Base-by-base conservation (phyloP, 257 asterid genomes). In the Fraxinus pennsylvanica region DNA sequence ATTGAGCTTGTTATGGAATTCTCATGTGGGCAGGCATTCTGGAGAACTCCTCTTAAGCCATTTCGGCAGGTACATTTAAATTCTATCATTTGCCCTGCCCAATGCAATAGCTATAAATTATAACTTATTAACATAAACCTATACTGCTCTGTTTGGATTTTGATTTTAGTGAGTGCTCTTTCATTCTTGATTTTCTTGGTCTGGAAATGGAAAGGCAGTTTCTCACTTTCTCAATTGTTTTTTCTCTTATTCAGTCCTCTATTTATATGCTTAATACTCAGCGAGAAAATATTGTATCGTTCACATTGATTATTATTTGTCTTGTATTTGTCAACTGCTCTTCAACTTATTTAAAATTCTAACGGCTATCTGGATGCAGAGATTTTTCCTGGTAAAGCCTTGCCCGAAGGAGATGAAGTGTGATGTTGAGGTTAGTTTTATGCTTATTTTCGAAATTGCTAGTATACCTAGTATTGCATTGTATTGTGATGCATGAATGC, bases 351-450 rank as follows among this genome's bases (percentile, higher is more conserved):
- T 74, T 17, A 65, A 33, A 52, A 43, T 67, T 84, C 84, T 86
- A 73, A 85, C 66, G 41, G 84, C 77, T 73, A 54, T 81, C 69
- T 82, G 78, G 80, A 36, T 91, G 91, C 98, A 94, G 99, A 92
- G 99, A 75, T 92, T 94, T 86, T 87, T 85, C 89, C 87, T 90
- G 96, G 96, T 94, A 79, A 94, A 94, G 87, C 98, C 99, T 82
- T 94, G 98, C 82, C 90, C 96, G 12, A 93, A 93, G 88, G 99
- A 96, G 92, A 91, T 93, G 97, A 93, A 89, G 85, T 93, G 98
- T 78, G 99, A 96, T 79, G 97, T 96, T 85, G 97, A 96, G 99
- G 99, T 96, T 76, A 82, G 90, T 80, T 76, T 70, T 27, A 63
- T 52, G 45, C 67, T 35, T 73, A 21, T 72, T 4, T 72, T 22